Percentiles rank a stretch among this genome's conserved stretches.
phyloP scores from a whole-genome alignment of 192 early-diverging fungal genomes.

The Pilaira anomala region DNA sequence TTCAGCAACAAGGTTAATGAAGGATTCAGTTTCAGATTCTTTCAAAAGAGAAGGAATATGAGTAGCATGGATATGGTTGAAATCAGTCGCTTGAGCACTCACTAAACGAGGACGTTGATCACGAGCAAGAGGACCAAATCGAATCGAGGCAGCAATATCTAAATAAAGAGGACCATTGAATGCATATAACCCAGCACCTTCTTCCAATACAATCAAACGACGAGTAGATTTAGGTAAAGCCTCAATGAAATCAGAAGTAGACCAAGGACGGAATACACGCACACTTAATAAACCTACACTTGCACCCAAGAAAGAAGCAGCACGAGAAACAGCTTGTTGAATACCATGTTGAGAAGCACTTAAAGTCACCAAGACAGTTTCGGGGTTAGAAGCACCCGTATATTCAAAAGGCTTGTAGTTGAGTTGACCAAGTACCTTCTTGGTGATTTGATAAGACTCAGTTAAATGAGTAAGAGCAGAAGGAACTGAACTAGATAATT shows the following conservation, averaged over 20 bases:
- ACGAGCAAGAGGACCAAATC: constrained; percentile 43
- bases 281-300: constrained; percentile 71
- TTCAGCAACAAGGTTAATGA: constrained; percentile 31
- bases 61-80: constrained; percentile 22
- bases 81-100: constrained; percentile 49
- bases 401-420: constrained; percentile 82
- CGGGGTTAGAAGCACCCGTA: constrained; percentile 64
- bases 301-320: constrained; percentile 29
- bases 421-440: constrained; percentile 41
- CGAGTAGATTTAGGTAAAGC: constrained; percentile 65
- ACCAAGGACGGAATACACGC: constrained; percentile 86
- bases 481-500: constrained; percentile 33
- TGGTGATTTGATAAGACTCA: constrained; percentile 34
- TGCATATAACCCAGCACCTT: constrained; percentile 45
- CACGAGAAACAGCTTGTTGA: constrained; percentile 47
- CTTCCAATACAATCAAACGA: constrained; percentile 74
- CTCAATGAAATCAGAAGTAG: constrained; percentile 62
- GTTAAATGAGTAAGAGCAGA: neutral
- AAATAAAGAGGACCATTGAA: constrained; percentile 67
- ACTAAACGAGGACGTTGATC: constrained; percentile 41
- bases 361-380: constrained; percentile 76
- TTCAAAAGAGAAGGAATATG: constrained; percentile 25
- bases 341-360: constrained; percentile 57
- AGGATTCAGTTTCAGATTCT: constrained; percentile 8
- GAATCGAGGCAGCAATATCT: constrained; percentile 70